Conservation (phyloP, 2,329 filamentous ascomycete species). For the Pseudogymnoascus verrucosus region DNA sequence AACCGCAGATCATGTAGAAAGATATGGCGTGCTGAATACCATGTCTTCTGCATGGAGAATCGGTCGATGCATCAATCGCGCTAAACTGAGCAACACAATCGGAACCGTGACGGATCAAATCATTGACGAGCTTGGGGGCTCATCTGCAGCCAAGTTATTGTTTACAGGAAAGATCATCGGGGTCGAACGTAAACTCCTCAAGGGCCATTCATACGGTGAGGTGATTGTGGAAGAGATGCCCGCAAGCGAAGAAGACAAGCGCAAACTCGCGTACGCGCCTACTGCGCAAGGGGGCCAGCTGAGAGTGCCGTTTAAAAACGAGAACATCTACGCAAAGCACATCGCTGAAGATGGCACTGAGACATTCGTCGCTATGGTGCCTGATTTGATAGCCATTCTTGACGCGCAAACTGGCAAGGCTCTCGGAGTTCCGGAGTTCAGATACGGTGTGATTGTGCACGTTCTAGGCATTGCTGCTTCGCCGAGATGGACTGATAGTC, state of each 20-base stretch:
- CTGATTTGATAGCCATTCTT: slow-evolving; percentile 41
- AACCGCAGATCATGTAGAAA: slow-evolving; percentile 29
- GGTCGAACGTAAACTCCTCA: slow-evolving; percentile 47
- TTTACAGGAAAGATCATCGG: slow-evolving; percentile 57
- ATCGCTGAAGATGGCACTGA: slow-evolving; percentile 15
- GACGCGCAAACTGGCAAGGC: slow-evolving; percentile 41
- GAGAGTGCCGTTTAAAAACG: slow-evolving; percentile 66
- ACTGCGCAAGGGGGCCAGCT: slow-evolving; percentile 38
- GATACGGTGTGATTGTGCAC: slow-evolving; percentile 43
- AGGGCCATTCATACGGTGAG: slow-evolving; percentile 53
- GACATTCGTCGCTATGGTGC: slow-evolving; percentile 37
- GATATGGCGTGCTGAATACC: slow-evolving; percentile 33
- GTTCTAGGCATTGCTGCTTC: slow-evolving; percentile 48
- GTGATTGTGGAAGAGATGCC: slow-evolving; percentile 43
- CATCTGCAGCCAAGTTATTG: slow-evolving; percentile 45
- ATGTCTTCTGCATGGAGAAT: slow-evolving; percentile 42
- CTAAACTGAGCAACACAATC: slow-evolving; percentile 41
- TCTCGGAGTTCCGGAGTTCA: slow-evolving; percentile 46
- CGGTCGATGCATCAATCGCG: slow-evolving; percentile 46
- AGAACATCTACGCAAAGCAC: slow-evolving; percentile 54
- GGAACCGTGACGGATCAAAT: slow-evolving; percentile 50
- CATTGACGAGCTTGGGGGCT: slow-evolving; percentile 49
- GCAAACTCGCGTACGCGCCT: slow-evolving; percentile 16
- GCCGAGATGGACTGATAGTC: slow-evolving; percentile 44
- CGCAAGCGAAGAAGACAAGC: slow-evolving; percentile 32